A percentile compares a stretch with the other conserved stretches of the same genome.
phyloP scores from a whole-genome alignment of 2,329 filamentous ascomycete species.

The Sclerotinia nivalis region DNA sequence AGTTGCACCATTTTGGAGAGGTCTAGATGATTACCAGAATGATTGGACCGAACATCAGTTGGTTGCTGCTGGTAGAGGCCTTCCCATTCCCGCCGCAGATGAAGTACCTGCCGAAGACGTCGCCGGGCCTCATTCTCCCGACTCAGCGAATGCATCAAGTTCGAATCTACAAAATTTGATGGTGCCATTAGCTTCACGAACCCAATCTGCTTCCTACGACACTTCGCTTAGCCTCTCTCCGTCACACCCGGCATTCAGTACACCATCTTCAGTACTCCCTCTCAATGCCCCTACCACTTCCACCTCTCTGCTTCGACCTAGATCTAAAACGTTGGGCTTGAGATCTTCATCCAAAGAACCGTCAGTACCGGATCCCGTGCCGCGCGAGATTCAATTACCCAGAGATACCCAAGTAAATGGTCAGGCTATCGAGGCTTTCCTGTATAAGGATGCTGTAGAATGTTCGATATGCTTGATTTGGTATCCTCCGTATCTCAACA shows the following conservation, averaged over 20 bases:
- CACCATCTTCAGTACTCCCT: slow-evolving; percentile 59
- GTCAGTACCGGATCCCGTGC: slow-evolving; percentile 69
- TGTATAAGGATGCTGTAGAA: slow-evolving; percentile 88
- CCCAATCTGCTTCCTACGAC: slow-evolving; percentile 79
- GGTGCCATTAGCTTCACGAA: slow-evolving; percentile 75
- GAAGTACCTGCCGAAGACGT: slow-evolving; percentile 73
- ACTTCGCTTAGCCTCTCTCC: slow-evolving; percentile 56
- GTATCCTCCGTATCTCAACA: slow-evolving; percentile 92
- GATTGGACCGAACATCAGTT: slow-evolving; percentile 95
- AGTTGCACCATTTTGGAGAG: slow-evolving; percentile 93
- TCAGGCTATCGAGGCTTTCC: slow-evolving; percentile 86
- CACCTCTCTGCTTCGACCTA: slow-evolving; percentile 69
- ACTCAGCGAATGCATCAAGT: slow-evolving; percentile 54
- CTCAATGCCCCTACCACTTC: slow-evolving; percentile 46
- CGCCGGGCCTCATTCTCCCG: slow-evolving; percentile 49
- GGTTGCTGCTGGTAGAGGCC: slow-evolving; percentile 82
- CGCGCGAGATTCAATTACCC: slow-evolving; percentile 77
- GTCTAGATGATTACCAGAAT: slow-evolving; percentile 82
- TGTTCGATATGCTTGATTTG: slow-evolving; percentile 97
- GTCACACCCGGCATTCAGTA: slow-evolving; percentile 62
- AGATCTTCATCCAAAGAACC: slow-evolving; percentile 72
- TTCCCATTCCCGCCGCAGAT: slow-evolving; percentile 81
- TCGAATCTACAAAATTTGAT: slow-evolving; percentile 70
- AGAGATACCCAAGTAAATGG: slow-evolving; percentile 88
- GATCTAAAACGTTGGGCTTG: slow-evolving; percentile 85